Evolutionary conservation across 2,329 filamentous ascomycete species (phyloP).

Genomic region (Stachybotrys chlorohalonatus): DNA sequence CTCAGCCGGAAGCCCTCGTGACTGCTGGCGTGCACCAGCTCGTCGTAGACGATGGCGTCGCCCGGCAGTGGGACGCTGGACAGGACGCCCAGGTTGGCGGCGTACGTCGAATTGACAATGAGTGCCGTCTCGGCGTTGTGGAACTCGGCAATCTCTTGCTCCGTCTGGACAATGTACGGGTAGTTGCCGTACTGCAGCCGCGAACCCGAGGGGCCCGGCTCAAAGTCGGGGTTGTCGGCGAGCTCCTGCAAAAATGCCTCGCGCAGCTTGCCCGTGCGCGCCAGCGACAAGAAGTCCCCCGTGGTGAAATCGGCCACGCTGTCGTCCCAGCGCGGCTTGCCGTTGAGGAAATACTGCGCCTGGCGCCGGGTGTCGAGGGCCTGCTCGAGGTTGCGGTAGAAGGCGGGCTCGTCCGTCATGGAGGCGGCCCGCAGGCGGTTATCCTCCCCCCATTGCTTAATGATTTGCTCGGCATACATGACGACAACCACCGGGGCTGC

Average conservation of each 20-base stretch:
- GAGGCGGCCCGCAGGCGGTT: not conserved
- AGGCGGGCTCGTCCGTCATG: not conserved
- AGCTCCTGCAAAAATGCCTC: constrained; percentile 33
- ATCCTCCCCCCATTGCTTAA: not conserved
- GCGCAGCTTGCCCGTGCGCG: constrained; percentile 33
- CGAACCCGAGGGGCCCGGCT: constrained; percentile 47
- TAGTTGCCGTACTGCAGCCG: constrained; percentile 58
- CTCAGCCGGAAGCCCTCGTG: constrained; percentile 52
- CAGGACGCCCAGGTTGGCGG: constrained; percentile 42
- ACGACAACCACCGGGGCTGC: not conserved
- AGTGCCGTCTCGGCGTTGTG: constrained; percentile 48
- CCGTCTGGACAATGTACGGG: constrained; percentile 36
- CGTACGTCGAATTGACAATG: constrained; percentile 49
- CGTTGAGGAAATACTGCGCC: constrained; percentile 13
- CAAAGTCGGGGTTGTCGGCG: constrained; percentile 8
- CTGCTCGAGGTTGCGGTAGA: constrained; percentile 14
- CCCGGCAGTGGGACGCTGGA: constrained; percentile 36
- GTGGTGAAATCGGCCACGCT: constrained; percentile 45
- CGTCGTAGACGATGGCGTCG: constrained; percentile 52
- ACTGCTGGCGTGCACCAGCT: constrained; percentile 55
- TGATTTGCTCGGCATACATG: not conserved
- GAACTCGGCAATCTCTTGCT: constrained; percentile 52
- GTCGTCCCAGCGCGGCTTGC: constrained; percentile 2
- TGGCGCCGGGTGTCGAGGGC: constrained; percentile 13
- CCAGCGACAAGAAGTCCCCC: constrained; percentile 57